Evolutionary conservation across 1,139 yeast genomes (phyloP).

Genomic region (Hemisphaericaspora lyxosophila): DNA sequence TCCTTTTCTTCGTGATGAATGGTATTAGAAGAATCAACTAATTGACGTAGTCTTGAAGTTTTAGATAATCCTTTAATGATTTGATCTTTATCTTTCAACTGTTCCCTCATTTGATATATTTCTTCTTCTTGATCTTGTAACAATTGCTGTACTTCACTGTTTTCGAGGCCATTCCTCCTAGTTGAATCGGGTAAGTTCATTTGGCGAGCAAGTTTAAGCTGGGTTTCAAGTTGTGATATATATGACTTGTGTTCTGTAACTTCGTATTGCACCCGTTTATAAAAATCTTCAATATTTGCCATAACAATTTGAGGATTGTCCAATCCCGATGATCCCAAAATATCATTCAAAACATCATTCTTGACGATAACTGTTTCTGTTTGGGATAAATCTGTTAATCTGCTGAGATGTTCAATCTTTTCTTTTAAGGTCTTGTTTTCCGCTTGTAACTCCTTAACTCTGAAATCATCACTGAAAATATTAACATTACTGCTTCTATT

Average conservation of each 20-base stretch:
- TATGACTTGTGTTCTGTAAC: slow-evolving; percentile 65
- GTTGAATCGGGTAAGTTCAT: neutral
- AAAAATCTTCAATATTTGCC: slow-evolving; percentile 48
- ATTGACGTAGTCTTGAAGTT: slow-evolving; percentile 51
- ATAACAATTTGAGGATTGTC: slow-evolving; percentile 37
- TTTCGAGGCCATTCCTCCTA: neutral
- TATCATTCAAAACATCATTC: slow-evolving; percentile 54
- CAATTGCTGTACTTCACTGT: slow-evolving; percentile 12
- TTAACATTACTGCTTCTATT: slow-evolving; percentile 3
- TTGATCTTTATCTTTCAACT: slow-evolving; percentile 67
- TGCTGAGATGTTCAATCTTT: slow-evolving; percentile 64
- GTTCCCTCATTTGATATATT: slow-evolving; percentile 60
- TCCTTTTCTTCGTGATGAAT: slow-evolving; percentile 4
- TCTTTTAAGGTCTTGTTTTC: slow-evolving; percentile 64
- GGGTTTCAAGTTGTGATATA: slow-evolving; percentile 60
- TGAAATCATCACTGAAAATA: slow-evolving; percentile 15
- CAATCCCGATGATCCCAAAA: slow-evolving; percentile 39
- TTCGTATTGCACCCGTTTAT: slow-evolving; percentile 45
- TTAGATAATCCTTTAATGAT: slow-evolving; percentile 73
- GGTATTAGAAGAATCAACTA: slow-evolving; percentile 35
- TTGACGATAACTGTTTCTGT: slow-evolving; percentile 55
- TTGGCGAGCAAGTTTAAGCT: slow-evolving; percentile 33
- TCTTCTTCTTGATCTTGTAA: slow-evolving; percentile 70
- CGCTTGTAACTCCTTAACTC: slow-evolving; percentile 47
- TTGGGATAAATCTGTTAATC: slow-evolving; percentile 58